Percentiles rank a stretch among this genome's conserved stretches.
Evolutionary conservation across 73 alveolate genomes (phyloP).

Genomic region (Uronychia setigera): DNA sequence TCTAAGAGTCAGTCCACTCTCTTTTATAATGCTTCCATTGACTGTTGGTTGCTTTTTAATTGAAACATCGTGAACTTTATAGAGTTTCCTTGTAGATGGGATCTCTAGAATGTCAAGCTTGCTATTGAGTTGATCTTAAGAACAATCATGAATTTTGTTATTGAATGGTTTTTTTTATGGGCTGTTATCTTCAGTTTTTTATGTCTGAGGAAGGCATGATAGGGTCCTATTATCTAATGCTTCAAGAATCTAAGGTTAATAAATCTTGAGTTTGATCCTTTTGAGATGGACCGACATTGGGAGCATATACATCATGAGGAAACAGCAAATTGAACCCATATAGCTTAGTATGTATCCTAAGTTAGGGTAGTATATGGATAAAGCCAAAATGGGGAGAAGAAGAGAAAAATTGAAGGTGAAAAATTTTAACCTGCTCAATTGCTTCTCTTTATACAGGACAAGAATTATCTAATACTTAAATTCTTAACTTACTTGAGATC

Average conservation of each 20-base stretch:
- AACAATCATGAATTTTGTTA: too few species aligned
- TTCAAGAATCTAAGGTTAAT: background rate
- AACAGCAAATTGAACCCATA: constrained; percentile 17
- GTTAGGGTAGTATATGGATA: constrained; percentile 36
- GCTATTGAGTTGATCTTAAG: too few species aligned
- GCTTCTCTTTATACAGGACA: background rate
- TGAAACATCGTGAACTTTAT: too few species aligned
- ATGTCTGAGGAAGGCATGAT: background rate
- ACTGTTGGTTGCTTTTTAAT: too few species aligned
- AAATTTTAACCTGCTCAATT: background rate
- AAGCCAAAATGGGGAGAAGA: constrained; percentile 8
- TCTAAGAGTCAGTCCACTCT: too few species aligned
- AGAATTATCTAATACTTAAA: background rate
- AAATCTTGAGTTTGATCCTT: background rate
- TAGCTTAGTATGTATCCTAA: constrained; percentile 38
- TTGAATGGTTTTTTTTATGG: too few species aligned
- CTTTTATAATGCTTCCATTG: too few species aligned
- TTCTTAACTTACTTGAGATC: constrained; percentile 3
- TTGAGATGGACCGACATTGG: constrained; percentile 9
- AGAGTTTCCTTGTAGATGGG: too few species aligned
- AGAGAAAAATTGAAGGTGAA: background rate
- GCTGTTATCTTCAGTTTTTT: too few species aligned
- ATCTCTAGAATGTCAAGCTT: too few species aligned
- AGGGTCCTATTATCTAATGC: background rate
- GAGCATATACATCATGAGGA: constrained; percentile 19